Conservation (phyloP, 208 protist species). For the Acanthamoeba healyi region DNA sequence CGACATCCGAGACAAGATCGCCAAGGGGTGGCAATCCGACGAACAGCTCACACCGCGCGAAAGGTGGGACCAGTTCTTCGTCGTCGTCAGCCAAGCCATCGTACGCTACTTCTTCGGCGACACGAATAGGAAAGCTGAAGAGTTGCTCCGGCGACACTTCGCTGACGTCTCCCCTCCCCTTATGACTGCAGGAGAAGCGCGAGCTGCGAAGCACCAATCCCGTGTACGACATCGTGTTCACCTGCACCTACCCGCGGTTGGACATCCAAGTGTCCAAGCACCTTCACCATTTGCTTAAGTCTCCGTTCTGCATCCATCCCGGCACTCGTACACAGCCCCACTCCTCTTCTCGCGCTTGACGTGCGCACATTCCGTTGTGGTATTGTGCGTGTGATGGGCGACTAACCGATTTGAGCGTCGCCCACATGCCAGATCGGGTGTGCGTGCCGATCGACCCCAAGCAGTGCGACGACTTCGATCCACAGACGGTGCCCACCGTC, state of each 20-base stretch:
- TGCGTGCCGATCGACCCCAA: constrained; percentile 30
- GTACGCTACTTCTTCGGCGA: too few relatives aligned
- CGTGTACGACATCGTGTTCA: constrained; percentile 88
- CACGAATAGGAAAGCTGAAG: too few relatives aligned
- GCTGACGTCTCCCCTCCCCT: too few relatives aligned
- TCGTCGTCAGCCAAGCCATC: not conserved
- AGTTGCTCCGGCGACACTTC: too few relatives aligned
- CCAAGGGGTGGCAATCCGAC: not conserved
- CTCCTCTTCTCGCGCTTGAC: not conserved
- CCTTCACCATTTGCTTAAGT: constrained; percentile 98
- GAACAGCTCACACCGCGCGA: constrained; percentile 4
- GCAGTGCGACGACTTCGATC: constrained; percentile 35
- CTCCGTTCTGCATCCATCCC: constrained; percentile 98
- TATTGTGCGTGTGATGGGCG: not conserved
- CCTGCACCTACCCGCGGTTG: constrained; percentile 95
- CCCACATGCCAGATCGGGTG: not conserved
- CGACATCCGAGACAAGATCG: not conserved
- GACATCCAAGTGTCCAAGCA: constrained; percentile 97
- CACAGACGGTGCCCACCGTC: constrained; percentile 43
- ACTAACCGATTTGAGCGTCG: not conserved
- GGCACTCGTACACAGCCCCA: not conserved
- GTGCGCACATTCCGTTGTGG: too few relatives aligned
- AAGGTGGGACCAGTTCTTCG: not conserved
- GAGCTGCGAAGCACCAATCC: not conserved
- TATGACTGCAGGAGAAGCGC: not conserved